A percentile compares a stretch with the other conserved stretches of the same genome.
These are phyloP conservation scores for Prunus mongolica DNA, from an alignment of 306 rosid genomes.

Conservation along the genomic window DNA sequence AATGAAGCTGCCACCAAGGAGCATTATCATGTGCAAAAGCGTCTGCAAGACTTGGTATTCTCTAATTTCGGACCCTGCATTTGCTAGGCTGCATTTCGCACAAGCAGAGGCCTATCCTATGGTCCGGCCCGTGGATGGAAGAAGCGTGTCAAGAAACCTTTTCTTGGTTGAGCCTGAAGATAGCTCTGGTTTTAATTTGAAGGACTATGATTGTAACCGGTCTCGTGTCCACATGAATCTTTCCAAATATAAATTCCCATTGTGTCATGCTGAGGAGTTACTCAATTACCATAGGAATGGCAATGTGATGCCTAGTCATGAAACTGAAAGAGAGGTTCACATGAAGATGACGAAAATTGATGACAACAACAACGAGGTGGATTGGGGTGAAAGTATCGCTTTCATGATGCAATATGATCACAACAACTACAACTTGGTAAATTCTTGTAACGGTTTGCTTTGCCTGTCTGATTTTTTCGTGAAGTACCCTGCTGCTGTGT, in stretches of 20 bases:
- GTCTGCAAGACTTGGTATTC: constrained; percentile 22
- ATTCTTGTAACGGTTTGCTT: constrained; percentile 27
- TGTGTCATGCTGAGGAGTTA: constrained; percentile 12
- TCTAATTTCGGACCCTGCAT: constrained; percentile 24
- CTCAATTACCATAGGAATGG: not conserved
- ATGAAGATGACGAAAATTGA: not conserved
- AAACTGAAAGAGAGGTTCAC: not conserved
- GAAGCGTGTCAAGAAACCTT: constrained; percentile 11
- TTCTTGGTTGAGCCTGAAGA: constrained; percentile 20
- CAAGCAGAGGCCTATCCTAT: not conserved
- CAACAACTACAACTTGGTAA: constrained; percentile 11
- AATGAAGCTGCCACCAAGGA: constrained; percentile 8
- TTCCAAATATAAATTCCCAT: constrained; percentile 22
- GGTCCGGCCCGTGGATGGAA: not conserved
- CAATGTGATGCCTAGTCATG: not conserved
- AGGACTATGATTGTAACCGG: not conserved
- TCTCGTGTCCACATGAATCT: not conserved
- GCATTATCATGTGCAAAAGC: constrained; percentile 27
- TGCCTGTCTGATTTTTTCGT: constrained; percentile 1
- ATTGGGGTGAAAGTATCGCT: too few species aligned
- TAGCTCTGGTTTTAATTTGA: not conserved
- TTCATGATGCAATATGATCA: not conserved
- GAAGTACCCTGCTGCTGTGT: not conserved
- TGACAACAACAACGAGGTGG: not conserved
- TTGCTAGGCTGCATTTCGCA: constrained; percentile 13